Evolutionary conservation across 164 flowering plant genomes (phyloP).

Genomic region (Stephania japonica): DNA sequence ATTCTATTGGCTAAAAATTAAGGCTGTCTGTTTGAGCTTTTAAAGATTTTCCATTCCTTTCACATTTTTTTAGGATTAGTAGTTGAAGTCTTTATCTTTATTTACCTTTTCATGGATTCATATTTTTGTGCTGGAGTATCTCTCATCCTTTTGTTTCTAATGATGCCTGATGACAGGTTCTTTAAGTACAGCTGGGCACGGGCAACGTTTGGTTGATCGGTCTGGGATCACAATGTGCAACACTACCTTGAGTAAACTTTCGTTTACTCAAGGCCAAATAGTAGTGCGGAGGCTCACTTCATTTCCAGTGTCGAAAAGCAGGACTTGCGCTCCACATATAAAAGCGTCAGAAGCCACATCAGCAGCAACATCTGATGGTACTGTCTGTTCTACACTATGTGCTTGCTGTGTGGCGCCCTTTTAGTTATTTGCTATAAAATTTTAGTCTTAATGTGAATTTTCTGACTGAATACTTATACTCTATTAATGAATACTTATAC

Average conservation of each 20-base stretch:
- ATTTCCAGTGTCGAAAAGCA: constrained; percentile 22
- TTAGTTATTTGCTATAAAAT: background rate
- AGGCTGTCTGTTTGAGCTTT: too few species aligned
- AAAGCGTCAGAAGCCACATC: constrained; percentile 38
- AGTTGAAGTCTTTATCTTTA: background rate
- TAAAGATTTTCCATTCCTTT: too few species aligned
- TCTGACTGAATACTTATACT: background rate
- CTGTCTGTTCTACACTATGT: background rate
- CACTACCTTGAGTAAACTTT: constrained; percentile 14
- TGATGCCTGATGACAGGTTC: constrained; percentile 26
- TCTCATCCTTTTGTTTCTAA: background rate
- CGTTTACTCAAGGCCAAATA: constrained; percentile 17
- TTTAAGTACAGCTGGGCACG: constrained; percentile 25
- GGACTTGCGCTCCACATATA: constrained; percentile 19
- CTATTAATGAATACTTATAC: background rate
- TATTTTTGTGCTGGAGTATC: background rate
- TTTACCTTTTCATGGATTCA: background rate
- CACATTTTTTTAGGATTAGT: too few species aligned
- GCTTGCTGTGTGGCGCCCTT: background rate
- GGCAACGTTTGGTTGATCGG: constrained; percentile 25
- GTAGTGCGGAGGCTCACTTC: constrained; percentile 24
- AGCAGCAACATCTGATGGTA: constrained; percentile 39
- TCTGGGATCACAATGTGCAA: constrained; percentile 22
- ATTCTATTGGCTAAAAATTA: too few species aligned
- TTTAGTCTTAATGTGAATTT: background rate